Evolutionary conservation across 768 basidiomycete species (phyloP), one percentile per base, ranked within the genome.

Genomic region (Mycena sanguinolenta): DNA sequence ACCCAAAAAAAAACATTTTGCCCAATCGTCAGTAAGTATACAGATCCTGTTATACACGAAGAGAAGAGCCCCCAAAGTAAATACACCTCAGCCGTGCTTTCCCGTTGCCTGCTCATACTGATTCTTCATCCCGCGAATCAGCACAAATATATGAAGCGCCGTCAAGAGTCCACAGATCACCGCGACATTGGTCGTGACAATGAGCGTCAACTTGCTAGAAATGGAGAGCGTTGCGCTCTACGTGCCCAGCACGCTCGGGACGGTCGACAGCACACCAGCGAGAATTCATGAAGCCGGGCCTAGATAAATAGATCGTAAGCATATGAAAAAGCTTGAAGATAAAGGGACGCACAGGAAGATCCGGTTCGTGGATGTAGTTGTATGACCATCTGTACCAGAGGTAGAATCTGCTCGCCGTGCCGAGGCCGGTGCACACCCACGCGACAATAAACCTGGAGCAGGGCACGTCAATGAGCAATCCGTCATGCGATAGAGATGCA

Each of bases 311-410:
- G 12, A 42, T 17, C 16, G 39, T 27, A 21, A 69, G 23, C 28
- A 46, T 17, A 57, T 42, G 34, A 25, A 30, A 8, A 17, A 19
- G n/a, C n/a, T n/a, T n/a, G n/a, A 1, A 52, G 4, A 44, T 23
- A 36, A 23, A 36, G 57, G 13, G 10, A 76, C 87, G 67, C 66
- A 90, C 89, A 89, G 65, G 75, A 90, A n/a, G n/a, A 90, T 79
- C 73, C 80, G 82, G 89, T 89, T 90, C 70, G 83, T 82, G 84
- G 59, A 91, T 74, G 72, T 90, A 90, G 70, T 90, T 91, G 58
- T 78, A 78, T 73, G 80, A 82, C 89, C 89, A 91, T 70, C 83
- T 81, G 84, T 86, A 89, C 87, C 88, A 88, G 25, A 90, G 75
- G 80, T 85, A 90, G 34, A 80, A 61, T 89, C 91, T 90, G 8